These are phyloP conservation scores for Circinella minor DNA, from an alignment of 371 early-diverging fungal species.

Conservation along the genomic window DNA sequence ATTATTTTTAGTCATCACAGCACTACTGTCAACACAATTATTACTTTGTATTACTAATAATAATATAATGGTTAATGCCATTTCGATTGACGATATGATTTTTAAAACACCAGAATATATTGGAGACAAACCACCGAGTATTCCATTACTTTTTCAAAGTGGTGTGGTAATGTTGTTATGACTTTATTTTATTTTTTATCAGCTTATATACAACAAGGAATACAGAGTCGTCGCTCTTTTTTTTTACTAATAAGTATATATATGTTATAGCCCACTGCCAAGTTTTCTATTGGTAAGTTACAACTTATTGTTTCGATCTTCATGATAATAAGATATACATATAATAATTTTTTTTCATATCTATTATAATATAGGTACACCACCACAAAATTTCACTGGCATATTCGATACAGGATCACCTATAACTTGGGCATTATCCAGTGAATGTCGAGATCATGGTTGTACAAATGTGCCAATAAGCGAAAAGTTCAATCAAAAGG, in stretches of 20 bases:
- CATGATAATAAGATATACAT: neutral
- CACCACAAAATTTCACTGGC: conserved; percentile 31
- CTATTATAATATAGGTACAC: conserved; percentile 23
- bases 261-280: conserved; percentile 14
- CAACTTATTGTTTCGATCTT: neutral
- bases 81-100: conserved; percentile 16
- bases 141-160: conserved; percentile 13
- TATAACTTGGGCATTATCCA: conserved; percentile 35
- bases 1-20: no score
- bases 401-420: conserved; percentile 41
- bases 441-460: conserved; percentile 25
- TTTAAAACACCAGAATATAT: conserved; percentile 10
- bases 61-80: neutral
- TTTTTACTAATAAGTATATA: no score
- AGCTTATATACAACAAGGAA: no score
- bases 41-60: neutral
- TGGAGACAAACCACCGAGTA: conserved; percentile 11
- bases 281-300: conserved; percentile 17
- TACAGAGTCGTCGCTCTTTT: no score
- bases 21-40: neutral
- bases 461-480: conserved; percentile 20
- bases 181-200: no score
- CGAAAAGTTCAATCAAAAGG: conserved; percentile 22
- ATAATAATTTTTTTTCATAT: neutral
- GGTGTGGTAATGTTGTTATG: conserved; percentile 19